These are phyloP conservation scores for Sugiyamaella valdiviana DNA, from an alignment of 805 yeast genomes.

Conservation along the genomic window DNA sequence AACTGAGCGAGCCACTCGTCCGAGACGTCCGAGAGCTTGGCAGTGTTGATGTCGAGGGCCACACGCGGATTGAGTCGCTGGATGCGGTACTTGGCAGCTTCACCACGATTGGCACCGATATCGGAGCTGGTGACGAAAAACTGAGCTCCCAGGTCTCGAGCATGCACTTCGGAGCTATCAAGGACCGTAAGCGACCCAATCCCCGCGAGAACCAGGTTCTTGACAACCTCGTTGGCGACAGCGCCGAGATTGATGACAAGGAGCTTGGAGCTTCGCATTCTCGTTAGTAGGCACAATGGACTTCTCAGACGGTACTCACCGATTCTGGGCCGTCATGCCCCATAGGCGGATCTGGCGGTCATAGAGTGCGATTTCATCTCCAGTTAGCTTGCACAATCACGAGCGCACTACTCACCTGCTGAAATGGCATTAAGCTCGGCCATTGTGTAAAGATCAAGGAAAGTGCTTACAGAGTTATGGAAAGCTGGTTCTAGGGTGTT, in stretches of 20 bases:
- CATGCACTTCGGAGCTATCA: slow-evolving; percentile 50
- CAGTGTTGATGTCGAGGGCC: slow-evolving; percentile 41
- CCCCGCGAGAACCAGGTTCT: slow-evolving; percentile 85
- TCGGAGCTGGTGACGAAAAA: slow-evolving; percentile 58
- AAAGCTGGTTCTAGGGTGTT: too few species aligned
- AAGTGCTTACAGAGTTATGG: too few species aligned
- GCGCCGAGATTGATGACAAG: slow-evolving; percentile 69
- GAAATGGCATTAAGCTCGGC: slow-evolving; percentile 7
- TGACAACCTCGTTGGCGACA: slow-evolving; percentile 73
- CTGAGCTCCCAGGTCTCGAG: slow-evolving; percentile 64
- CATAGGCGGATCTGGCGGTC: slow-evolving; percentile 93
- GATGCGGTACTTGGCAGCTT: slow-evolving; percentile 50
- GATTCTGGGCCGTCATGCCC: slow-evolving; percentile 50
- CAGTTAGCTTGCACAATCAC: neutral
- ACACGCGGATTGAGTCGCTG: slow-evolving; percentile 79
- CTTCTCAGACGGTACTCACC: neutral
- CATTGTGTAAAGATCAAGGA: neutral
- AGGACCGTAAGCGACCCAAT: slow-evolving; percentile 68
- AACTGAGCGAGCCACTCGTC: slow-evolving; percentile 45
- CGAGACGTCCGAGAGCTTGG: slow-evolving; percentile 24
- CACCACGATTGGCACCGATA: slow-evolving; percentile 51
- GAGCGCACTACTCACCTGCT: slow-evolving; percentile 9
- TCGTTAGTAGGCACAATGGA: neutral
- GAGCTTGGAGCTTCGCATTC: slow-evolving; percentile 65
- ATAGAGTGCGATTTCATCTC: slow-evolving; percentile 82